A percentile compares a stretch with the other conserved stretches of the same genome.
Evolutionary conservation across 1,139 yeast species (phyloP).

Genomic region (Yamadazyma kanchanaburiensis): DNA sequence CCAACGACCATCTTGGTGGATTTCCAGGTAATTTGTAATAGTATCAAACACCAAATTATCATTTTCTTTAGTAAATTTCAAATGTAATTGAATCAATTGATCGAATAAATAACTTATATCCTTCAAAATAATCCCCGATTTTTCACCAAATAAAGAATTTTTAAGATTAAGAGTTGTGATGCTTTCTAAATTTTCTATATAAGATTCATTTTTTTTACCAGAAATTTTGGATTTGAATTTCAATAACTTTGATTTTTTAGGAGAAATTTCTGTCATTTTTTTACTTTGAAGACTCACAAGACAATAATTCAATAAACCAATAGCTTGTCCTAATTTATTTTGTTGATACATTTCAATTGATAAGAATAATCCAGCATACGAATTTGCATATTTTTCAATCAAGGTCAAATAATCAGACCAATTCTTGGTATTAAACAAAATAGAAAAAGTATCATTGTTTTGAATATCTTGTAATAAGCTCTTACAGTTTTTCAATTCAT

Average conservation of each 20-base stretch:
- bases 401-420: slow-evolving; percentile 36
- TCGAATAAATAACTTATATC: slow-evolving; percentile 40
- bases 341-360: slow-evolving; percentile 43
- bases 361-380: slow-evolving; percentile 42
- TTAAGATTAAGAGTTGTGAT: slow-evolving; percentile 35
- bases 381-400: slow-evolving; percentile 33
- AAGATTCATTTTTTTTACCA: slow-evolving; percentile 27
- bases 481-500: slow-evolving; percentile 25
- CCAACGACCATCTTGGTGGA: slow-evolving; percentile 41
- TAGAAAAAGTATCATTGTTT: slow-evolving; percentile 11
- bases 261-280: slow-evolving; percentile 14
- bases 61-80: slow-evolving; percentile 43
- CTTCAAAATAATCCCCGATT: slow-evolving; percentile 34
- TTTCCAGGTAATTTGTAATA: slow-evolving; percentile 35
- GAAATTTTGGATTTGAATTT: slow-evolving; percentile 26
- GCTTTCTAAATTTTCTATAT: slow-evolving; percentile 32
- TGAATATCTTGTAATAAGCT: slow-evolving; percentile 15
- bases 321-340: slow-evolving; percentile 38
- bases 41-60: slow-evolving; percentile 37
- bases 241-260: slow-evolving; percentile 12
- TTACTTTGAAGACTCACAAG: slow-evolving; percentile 40
- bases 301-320: slow-evolving; percentile 40
- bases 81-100: slow-evolving; percentile 32
- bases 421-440: slow-evolving; percentile 9
- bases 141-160: slow-evolving; percentile 32